These are phyloP conservation scores for Chenopodium berlandieri DNA, from an alignment of 148 eudicot genomes.

Conservation along the genomic window DNA sequence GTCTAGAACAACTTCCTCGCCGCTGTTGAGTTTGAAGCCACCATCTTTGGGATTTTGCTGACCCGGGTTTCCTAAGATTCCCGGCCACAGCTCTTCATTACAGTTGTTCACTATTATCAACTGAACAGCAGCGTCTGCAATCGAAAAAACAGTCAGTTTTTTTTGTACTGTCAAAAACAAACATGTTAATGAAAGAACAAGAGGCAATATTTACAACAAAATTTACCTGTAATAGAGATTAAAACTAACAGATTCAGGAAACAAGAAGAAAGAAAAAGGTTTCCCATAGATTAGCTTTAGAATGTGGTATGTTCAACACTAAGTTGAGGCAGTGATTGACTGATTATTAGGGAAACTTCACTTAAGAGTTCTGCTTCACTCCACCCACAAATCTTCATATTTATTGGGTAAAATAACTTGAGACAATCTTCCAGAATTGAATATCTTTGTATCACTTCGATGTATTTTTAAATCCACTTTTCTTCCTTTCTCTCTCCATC, in stretches of 20 bases:
- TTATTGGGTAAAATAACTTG: background rate
- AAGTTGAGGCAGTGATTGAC: constrained; percentile 12
- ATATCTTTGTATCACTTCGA: background rate
- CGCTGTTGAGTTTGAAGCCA: constrained; percentile 64
- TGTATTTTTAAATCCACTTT: background rate
- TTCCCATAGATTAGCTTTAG: constrained; percentile 29
- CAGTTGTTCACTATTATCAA: constrained; percentile 95
- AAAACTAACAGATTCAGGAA: constrained; percentile 23
- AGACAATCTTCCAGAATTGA: background rate
- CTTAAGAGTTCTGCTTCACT: constrained; percentile 5
- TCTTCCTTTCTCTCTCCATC: constrained; percentile 1
- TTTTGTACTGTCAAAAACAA: background rate
- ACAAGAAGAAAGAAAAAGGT: constrained; percentile 15
- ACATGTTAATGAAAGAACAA: background rate
- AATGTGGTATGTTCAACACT: background rate
- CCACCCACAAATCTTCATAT: background rate
- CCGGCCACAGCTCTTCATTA: constrained; percentile 74
- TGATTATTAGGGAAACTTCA: background rate
- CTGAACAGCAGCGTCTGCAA: constrained; percentile 66
- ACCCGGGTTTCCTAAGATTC: constrained; percentile 72
- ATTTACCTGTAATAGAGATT: constrained; percentile 41
- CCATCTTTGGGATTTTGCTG: constrained; percentile 61
- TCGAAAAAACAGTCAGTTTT: background rate
- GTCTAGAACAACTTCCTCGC: constrained; percentile 65
- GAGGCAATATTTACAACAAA: background rate